Evolutionary conservation across 176 grass and related monocot genomes (phyloP).

Genomic region (Ensete glaucum): DNA sequence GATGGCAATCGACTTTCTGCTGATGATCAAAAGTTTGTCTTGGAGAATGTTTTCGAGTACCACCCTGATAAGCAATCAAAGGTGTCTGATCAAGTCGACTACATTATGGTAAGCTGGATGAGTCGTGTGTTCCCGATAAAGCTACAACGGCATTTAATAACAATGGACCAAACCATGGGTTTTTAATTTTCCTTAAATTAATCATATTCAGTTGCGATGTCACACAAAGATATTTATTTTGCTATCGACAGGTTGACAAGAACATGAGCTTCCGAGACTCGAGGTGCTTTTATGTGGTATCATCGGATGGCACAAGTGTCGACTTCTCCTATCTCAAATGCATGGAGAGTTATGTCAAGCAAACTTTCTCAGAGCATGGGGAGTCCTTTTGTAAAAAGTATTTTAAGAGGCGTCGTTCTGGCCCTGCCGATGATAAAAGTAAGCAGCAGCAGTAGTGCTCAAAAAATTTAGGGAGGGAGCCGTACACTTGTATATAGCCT

Average conservation of each 20-base stretch:
- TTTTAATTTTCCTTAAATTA: neutral
- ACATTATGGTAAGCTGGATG: slow-evolving; percentile 48
- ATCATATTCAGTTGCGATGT: too few relatives aligned
- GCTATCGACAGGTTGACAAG: slow-evolving; percentile 46
- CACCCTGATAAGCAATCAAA: slow-evolving; percentile 75
- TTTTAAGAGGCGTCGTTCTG: slow-evolving; percentile 4
- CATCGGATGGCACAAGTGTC: slow-evolving; percentile 38
- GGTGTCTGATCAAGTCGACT: slow-evolving; percentile 47
- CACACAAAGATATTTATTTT: neutral
- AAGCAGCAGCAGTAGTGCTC: neutral
- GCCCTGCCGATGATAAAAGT: neutral
- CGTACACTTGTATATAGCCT: too few relatives aligned
- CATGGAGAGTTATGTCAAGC: slow-evolving; percentile 63
- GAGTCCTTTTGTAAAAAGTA: slow-evolving; percentile 56
- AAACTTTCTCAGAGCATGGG: slow-evolving; percentile 34
- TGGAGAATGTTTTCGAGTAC: slow-evolving; percentile 63
- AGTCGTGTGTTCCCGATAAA: neutral
- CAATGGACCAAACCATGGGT: neutral
- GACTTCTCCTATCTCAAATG: slow-evolving; percentile 89
- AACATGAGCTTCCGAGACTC: slow-evolving; percentile 38
- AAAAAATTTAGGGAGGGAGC: too few relatives aligned
- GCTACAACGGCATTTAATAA: neutral
- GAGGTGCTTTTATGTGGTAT: slow-evolving; percentile 65
- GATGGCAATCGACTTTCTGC: slow-evolving; percentile 39
- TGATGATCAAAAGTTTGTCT: slow-evolving; percentile 69